Conservation (phyloP, 2,329 filamentous ascomycete genomes). For the Biscogniauxia sp. region DNA sequence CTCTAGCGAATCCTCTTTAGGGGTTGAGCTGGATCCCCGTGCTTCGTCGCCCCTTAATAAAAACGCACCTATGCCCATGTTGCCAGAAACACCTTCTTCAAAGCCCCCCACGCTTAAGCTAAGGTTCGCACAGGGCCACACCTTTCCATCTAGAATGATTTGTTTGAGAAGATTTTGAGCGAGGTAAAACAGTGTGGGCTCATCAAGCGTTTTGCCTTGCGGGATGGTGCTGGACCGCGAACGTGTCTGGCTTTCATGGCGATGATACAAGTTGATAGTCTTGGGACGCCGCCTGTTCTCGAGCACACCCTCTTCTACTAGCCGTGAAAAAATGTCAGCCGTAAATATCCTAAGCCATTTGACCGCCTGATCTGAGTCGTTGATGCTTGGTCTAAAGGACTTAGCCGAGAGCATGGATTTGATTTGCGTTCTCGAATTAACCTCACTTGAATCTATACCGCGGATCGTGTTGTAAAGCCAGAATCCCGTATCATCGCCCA, state of each 20-base stretch:
- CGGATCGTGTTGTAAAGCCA: slow-evolving; percentile 86
- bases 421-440: slow-evolving; percentile 87
- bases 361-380: slow-evolving; percentile 70
- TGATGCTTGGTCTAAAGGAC: slow-evolving; percentile 84
- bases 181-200: slow-evolving; percentile 69
- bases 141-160: slow-evolving; percentile 71
- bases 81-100: slow-evolving; percentile 80
- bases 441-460: slow-evolving; percentile 82
- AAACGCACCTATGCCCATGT: slow-evolving; percentile 82
- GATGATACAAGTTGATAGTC: slow-evolving; percentile 81
- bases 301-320: slow-evolving; percentile 86
- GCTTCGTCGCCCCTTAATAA: slow-evolving; percentile 73
- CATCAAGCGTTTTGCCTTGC: slow-evolving; percentile 69
- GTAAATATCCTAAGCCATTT: slow-evolving; percentile 90
- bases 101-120: slow-evolving; percentile 89
- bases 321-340: slow-evolving; percentile 83
- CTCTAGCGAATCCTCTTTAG: slow-evolving; percentile 26
- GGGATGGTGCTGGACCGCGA: slow-evolving; percentile 78
- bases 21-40: slow-evolving; percentile 46
- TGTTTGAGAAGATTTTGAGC: slow-evolving; percentile 75
- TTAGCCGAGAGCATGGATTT: slow-evolving; percentile 98
- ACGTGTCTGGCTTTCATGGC: slow-evolving; percentile 68
- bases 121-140: slow-evolving; percentile 91
- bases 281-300: slow-evolving; percentile 85
- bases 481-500: slow-evolving; percentile 79